Conservation (phyloP, 2,329 filamentous ascomycete genomes). For the Aspergillus sergii region DNA sequence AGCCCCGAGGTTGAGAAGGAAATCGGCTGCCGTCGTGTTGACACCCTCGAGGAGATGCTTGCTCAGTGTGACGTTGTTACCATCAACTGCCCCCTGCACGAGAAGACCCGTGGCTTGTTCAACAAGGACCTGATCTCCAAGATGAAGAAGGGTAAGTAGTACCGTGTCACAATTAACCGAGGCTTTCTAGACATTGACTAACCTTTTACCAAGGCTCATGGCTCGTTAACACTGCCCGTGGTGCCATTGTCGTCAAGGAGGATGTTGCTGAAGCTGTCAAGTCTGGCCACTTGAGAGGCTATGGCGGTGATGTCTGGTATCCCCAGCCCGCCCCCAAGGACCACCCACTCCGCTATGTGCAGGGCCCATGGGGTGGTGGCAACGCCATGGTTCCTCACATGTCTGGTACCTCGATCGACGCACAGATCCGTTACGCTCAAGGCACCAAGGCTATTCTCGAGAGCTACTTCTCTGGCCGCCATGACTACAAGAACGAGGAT, state of each 20-base stretch:
- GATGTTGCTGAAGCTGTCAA: slow-evolving; percentile 94
- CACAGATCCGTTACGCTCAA: slow-evolving; percentile 86
- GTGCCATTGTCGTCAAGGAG: slow-evolving; percentile 99
- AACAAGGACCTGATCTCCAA: slow-evolving; percentile 98
- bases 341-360: slow-evolving; percentile 87
- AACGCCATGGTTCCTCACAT: slow-evolving; percentile 99
- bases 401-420: slow-evolving; percentile 98
- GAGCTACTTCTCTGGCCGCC: slow-evolving; percentile 82
- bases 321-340: slow-evolving; percentile 93
- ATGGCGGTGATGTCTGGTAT: slow-evolving; percentile 72
- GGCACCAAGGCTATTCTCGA: slow-evolving; percentile 88
- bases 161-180: neutral
- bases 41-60: slow-evolving; percentile 89
- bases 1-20: slow-evolving; percentile 83
- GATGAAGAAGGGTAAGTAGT: slow-evolving; percentile 86
- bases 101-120: slow-evolving; percentile 94
- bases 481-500: slow-evolving; percentile 88
- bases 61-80: slow-evolving; percentile 95
- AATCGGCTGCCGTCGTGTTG: slow-evolving; percentile 90
- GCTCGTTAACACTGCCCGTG: slow-evolving; percentile 98
- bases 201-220: slow-evolving; percentile 67
- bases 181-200: slow-evolving; percentile 9
- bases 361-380: slow-evolving; percentile 93
- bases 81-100: slow-evolving; percentile 99
- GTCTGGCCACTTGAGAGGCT: slow-evolving; percentile 69